phyloP scores from a whole-genome alignment of 192 early-diverging fungal species.

The Umbelopsis isabellina region DNA sequence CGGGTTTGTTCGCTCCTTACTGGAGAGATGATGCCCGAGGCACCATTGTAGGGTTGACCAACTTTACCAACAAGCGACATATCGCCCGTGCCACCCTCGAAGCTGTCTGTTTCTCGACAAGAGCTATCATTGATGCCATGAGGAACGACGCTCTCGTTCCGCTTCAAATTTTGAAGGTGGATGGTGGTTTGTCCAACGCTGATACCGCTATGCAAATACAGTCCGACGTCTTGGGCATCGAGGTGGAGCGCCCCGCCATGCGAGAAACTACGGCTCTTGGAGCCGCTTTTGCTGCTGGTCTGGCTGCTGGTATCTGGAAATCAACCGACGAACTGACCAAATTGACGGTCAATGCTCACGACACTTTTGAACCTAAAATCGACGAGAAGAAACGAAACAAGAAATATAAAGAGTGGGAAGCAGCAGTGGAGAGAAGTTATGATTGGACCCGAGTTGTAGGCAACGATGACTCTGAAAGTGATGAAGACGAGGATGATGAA shows the following conservation, averaged over 20 bases:
- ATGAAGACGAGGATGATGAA: neutral
- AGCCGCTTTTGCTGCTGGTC: conserved; percentile 72
- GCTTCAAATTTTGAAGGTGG: conserved; percentile 79
- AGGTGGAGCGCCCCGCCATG: conserved; percentile 78
- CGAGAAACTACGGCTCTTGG: conserved; percentile 93
- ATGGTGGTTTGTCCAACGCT: conserved; percentile 92
- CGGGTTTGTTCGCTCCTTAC: conserved; percentile 93
- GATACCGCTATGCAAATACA: conserved; percentile 93
- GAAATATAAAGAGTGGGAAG: conserved; percentile 33
- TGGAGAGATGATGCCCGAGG: conserved; percentile 94
- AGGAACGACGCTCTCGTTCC: conserved; percentile 70
- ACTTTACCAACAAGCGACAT: conserved; percentile 86
- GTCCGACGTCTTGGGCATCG: conserved; percentile 83
- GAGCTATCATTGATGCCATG: conserved; percentile 91
- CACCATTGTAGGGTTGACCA: conserved; percentile 86
- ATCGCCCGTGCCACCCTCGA: conserved; percentile 89
- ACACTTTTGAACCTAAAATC: conserved; percentile 30
- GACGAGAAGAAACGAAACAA: conserved; percentile 24
- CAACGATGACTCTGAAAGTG: neutral
- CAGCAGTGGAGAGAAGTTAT: conserved; percentile 34
- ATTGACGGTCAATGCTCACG: conserved; percentile 16
- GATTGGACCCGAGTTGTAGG: conserved; percentile 28
- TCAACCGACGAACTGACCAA: conserved; percentile 24
- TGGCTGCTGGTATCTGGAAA: conserved; percentile 33
- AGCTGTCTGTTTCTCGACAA: conserved; percentile 88